Evolutionary conservation across 176 grass and related monocot species (phyloP).

Genomic region (Eremochloa ophiuroides): DNA sequence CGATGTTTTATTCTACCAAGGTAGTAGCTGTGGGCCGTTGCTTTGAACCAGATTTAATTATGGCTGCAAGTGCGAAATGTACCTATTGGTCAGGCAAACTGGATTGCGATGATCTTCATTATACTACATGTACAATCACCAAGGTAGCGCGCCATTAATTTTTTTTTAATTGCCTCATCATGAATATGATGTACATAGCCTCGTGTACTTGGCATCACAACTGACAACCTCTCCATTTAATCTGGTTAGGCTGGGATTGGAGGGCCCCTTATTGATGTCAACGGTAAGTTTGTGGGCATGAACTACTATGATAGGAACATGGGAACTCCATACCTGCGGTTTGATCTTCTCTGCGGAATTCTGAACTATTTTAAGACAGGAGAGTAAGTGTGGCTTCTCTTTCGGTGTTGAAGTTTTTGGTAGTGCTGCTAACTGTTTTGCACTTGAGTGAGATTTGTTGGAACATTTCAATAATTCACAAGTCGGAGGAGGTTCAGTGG

Average conservation of each 20-base stretch:
- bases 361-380: background rate
- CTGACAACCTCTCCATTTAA: background rate
- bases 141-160: background rate
- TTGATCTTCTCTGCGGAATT: background rate
- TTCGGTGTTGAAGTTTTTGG: background rate
- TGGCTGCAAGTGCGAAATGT: background rate
- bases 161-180: background rate
- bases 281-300: background rate
- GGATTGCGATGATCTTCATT: background rate
- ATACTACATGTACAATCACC: background rate
- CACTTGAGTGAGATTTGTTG: background rate
- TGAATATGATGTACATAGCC: background rate
- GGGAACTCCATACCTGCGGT: background rate
- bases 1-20: no score
- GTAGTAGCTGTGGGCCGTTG: background rate
- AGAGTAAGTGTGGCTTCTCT: background rate
- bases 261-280: background rate
- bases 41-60: background rate
- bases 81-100: background rate
- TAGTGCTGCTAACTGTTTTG: background rate
- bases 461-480: background rate
- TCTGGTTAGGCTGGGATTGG: conserved; percentile 4
- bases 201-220: background rate
- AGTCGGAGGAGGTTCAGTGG: background rate
- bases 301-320: background rate